Evolutionary conservation across 1,284 basidiomycete species (phyloP), one percentile per base, ranked within the genome.

Genomic region (Hypsizygus ulmarius): DNA sequence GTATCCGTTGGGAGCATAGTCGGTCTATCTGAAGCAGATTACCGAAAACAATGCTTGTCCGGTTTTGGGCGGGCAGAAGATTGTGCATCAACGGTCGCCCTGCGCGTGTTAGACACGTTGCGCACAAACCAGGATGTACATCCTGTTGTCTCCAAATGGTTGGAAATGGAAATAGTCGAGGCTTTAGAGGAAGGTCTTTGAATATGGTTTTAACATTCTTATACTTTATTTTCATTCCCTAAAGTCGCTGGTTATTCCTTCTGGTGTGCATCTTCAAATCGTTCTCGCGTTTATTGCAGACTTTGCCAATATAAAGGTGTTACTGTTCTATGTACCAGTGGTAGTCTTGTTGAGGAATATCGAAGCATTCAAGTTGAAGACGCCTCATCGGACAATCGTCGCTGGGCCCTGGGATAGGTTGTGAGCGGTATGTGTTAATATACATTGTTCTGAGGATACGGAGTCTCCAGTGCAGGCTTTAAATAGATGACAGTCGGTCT

Each of bases 11-110:
- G 82, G 3, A 58, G 66, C 10, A 72, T 87, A 56, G 64, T 88
- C 14, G 77, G 77, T 11, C 59, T 88, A 12, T 59, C 74, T 0
- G 85, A 84, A 57, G 74, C 69, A 3, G 78, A 78, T 54, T 90
- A 90, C 59, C 72, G 84, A 43, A 74, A 71, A 52, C 77, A 77
- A 32, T 90, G 82, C 63, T 66, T 90, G 35, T 68, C 78, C 32
- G 87, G 87, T 14, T 90, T 89, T 60, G 80, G 82, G 10, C 72
- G 86, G 42, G 88, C 87, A 33, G 88, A 90, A 53, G 84, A 88
- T 57, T 87, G 79, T 53, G 80, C 80, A 38, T 65, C 66, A 14
- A 66, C 76, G 9, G 78, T 89, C 27, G 82, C 75, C 1, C 72
- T 75, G 56, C 75, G 75, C 27, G 70, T 86, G 33, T 64, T 81